Percentiles rank a stretch among this genome's conserved stretches.
Evolutionary conservation across 1,139 yeast species (phyloP).

Genomic region (Wickerhamomyces sp.): DNA sequence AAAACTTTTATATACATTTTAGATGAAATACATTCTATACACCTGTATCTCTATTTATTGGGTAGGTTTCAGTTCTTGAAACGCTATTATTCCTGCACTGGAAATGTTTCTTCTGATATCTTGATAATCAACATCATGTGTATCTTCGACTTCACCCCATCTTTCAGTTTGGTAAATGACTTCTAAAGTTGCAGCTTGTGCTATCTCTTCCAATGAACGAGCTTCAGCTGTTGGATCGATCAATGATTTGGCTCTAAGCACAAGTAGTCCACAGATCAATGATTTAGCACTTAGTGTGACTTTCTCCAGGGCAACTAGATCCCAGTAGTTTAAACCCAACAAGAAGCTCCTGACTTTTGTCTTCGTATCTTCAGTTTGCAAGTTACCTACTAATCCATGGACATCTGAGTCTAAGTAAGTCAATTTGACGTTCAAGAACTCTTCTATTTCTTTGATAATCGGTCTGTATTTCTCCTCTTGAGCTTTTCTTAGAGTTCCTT

Average conservation of each 20-base stretch:
- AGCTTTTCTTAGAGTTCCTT: conserved; percentile 69
- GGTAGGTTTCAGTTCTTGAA: conserved; percentile 14
- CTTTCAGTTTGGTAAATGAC: conserved; percentile 76
- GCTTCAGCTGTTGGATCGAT: conserved; percentile 21
- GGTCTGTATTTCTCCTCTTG: conserved; percentile 80
- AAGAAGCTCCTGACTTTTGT: conserved; percentile 65
- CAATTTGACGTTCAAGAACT: conserved; percentile 42
- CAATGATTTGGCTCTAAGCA: conserved; percentile 26
- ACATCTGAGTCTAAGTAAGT: conserved; percentile 72
- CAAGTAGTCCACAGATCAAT: conserved; percentile 63
- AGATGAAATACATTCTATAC: background rate
- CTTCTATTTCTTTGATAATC: conserved; percentile 62
- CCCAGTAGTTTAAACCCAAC: conserved; percentile 59
- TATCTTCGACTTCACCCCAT: conserved; percentile 99
- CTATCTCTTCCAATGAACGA: conserved; percentile 60
- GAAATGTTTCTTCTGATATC: conserved; percentile 81
- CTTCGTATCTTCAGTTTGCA: conserved; percentile 58
- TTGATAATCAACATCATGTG: conserved; percentile 92
- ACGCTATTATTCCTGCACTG: conserved; percentile 68
- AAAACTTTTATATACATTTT: background rate
- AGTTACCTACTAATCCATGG: conserved; percentile 77
- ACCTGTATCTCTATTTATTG: background rate
- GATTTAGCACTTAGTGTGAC: conserved; percentile 84
- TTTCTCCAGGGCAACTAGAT: conserved; percentile 83
- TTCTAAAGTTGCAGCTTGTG: conserved; percentile 77